Evolutionary conservation across 495 filamentous ascomycete species (phyloP).

Genomic region (Trichoderma reesei): DNA sequence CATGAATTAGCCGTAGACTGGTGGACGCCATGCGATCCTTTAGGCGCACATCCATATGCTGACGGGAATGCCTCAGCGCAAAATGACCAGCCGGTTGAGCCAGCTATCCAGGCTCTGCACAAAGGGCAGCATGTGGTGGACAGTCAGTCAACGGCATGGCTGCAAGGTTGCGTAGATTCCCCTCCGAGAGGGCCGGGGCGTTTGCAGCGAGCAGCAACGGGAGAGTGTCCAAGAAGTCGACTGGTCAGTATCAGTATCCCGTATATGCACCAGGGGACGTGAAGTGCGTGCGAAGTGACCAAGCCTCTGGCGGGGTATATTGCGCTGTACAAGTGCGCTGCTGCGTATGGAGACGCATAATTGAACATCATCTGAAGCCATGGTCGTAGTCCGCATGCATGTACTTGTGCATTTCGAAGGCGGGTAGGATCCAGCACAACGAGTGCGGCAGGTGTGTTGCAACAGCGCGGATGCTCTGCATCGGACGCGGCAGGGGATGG

Average conservation of each 20-base stretch:
- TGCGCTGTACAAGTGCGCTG: background rate
- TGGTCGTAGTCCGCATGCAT: background rate
- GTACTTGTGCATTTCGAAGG: background rate
- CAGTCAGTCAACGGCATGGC: background rate
- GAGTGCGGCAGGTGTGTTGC: background rate
- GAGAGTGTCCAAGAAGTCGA: too few species aligned
- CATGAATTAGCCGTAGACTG: background rate
- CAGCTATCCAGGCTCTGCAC: too few species aligned
- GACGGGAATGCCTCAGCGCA: too few species aligned
- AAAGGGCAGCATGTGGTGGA: too few species aligned
- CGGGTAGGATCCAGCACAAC: background rate
- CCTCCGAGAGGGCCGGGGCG: too few species aligned
- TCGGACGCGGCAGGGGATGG: constrained; percentile 2
- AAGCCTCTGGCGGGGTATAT: background rate
- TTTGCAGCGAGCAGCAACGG: too few species aligned
- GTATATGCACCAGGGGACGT: background rate
- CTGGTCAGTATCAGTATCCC: background rate
- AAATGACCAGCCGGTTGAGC: too few species aligned
- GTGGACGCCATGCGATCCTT: background rate
- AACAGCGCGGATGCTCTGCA: constrained; percentile 5
- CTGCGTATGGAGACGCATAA: background rate
- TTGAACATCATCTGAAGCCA: background rate
- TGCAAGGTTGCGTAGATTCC: background rate
- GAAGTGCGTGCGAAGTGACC: background rate
- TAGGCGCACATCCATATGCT: background rate